Conservation (phyloP, 345 rosid genomes). For the Orychophragmus violaceus region DNA sequence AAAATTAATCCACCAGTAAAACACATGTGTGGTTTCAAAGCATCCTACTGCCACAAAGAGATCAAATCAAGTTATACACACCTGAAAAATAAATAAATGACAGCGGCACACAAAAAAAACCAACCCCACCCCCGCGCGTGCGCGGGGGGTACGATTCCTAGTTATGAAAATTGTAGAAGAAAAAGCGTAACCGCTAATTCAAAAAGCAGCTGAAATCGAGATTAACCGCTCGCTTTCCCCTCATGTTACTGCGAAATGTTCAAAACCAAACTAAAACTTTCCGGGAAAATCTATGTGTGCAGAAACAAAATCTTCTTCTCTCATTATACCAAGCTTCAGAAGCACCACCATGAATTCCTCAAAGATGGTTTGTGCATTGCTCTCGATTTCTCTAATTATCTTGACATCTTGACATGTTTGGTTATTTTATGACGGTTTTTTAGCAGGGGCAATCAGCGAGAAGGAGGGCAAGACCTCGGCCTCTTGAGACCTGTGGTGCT, state of each 20-base stretch:
- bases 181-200: conserved; percentile 16
- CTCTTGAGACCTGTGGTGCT: conserved; percentile 51
- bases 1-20: too few relatives aligned
- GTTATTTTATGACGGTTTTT: background rate
- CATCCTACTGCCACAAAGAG: too few relatives aligned
- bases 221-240: conserved; percentile 14
- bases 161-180: too few relatives aligned
- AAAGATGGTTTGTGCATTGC: conserved; percentile 21
- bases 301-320: background rate
- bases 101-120: too few relatives aligned
- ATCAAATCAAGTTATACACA: too few relatives aligned
- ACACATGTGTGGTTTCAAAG: too few relatives aligned
- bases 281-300: background rate
- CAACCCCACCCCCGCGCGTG: too few relatives aligned
- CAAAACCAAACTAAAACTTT: background rate
- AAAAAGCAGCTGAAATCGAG: conserved; percentile 15
- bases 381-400: background rate
- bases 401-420: background rate
- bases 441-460: conserved; percentile 24
- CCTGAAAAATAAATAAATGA: too few relatives aligned
- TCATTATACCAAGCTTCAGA: too few relatives aligned
- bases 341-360: background rate
- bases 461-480: conserved; percentile 36
- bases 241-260: background rate
- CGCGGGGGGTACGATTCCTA: too few relatives aligned